phyloP scores from a whole-genome alignment of 192 early-diverging fungal genomes.

The Dissophora ornata region DNA sequence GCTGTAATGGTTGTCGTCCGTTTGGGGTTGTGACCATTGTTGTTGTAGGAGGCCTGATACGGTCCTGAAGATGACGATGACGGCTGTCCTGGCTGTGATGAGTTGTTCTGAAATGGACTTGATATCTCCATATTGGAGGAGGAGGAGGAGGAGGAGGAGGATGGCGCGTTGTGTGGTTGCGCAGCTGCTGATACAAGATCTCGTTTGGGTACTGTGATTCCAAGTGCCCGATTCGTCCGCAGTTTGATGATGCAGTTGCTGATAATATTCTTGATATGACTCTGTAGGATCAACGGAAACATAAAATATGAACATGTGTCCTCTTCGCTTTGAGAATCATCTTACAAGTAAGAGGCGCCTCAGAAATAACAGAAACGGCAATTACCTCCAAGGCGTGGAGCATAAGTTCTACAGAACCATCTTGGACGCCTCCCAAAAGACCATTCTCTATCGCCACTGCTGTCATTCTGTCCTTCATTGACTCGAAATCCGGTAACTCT shows the following conservation, averaged over 20 bases:
- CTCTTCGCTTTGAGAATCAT: neutral
- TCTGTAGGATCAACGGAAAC: constrained; percentile 27
- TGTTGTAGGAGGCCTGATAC: constrained; percentile 21
- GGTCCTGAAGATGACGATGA: neutral
- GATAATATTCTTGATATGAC: constrained; percentile 74
- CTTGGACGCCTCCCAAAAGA: constrained; percentile 70
- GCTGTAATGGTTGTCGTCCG: constrained; percentile 56
- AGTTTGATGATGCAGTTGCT: constrained; percentile 75
- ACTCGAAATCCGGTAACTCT: constrained; percentile 71
- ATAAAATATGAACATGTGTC: no score
- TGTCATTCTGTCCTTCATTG: constrained; percentile 74
- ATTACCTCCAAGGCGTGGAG: constrained; percentile 73
- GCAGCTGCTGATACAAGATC: neutral
- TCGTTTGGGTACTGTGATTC: constrained; percentile 49
- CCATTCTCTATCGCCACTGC: constrained; percentile 76
- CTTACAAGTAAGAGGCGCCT: neutral
- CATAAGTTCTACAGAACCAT: constrained; percentile 71
- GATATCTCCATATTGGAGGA: no score
- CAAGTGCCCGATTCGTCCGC: constrained; percentile 70
- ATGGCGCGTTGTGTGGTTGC: constrained; percentile 5
- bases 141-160: no score
- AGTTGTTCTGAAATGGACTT: neutral
- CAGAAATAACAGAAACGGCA: neutral
- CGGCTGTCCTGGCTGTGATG: no score
- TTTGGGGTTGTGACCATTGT: constrained; percentile 18